A percentile compares a stretch with the other conserved stretches of the same genome.
These are phyloP conservation scores for Adansonia grandidieri DNA, from an alignment of 441 rosid genomes.

Conservation along the genomic window DNA sequence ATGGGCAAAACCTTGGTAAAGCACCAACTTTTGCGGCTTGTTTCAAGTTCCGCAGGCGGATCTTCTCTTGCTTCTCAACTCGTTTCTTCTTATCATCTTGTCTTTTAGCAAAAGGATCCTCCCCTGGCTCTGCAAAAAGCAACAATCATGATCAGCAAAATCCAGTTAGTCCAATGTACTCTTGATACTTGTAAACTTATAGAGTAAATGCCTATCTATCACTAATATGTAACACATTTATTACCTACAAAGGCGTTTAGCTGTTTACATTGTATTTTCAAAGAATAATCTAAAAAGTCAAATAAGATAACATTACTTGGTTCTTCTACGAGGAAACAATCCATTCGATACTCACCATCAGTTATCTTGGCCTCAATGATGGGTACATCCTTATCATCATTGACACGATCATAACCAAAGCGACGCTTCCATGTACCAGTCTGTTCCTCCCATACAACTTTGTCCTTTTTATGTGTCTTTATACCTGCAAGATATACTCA, in stretches of 20 bases:
- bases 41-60: constrained; percentile 71
- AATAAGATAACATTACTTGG: background rate
- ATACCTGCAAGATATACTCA: constrained; percentile 64
- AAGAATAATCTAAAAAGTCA: background rate
- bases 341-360: constrained; percentile 56
- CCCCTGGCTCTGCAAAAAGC: constrained; percentile 68
- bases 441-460: constrained; percentile 81
- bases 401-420: constrained; percentile 87
- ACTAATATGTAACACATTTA: background rate
- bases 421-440: constrained; percentile 85
- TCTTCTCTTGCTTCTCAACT: constrained; percentile 82
- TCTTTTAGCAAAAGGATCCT: constrained; percentile 89
- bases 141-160: background rate
- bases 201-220: background rate
- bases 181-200: background rate
- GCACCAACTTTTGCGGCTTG: constrained; percentile 77
- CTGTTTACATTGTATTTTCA: background rate
- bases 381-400: constrained; percentile 84
- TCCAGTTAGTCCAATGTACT: background rate
- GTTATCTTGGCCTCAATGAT: constrained; percentile 86
- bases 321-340: background rate
- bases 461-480: constrained; percentile 80
- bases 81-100: constrained; percentile 69
- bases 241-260: background rate
- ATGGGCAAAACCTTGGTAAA: constrained; percentile 73